A percentile compares a stretch with the other conserved stretches of the same genome.
Evolutionary conservation across 306 rosid genomes (phyloP).

Genomic region (Vachellia pachyceras): DNA sequence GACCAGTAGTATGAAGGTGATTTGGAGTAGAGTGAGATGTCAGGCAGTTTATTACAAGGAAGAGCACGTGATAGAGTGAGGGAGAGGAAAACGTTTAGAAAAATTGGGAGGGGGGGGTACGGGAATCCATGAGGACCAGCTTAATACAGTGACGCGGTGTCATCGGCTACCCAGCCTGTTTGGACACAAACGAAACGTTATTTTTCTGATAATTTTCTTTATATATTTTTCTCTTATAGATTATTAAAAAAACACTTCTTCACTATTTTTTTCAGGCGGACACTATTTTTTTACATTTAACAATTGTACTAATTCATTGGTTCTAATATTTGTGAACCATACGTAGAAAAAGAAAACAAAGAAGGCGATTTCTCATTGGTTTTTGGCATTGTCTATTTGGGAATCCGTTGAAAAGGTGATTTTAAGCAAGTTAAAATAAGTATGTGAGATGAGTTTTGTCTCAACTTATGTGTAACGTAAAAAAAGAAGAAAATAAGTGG

Average conservation of each 20-base stretch:
- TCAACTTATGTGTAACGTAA: no score
- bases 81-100: not conserved
- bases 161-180: slow-evolving; percentile 15
- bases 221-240: no score
- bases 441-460: no score
- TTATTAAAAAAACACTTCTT: no score
- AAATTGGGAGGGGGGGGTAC: slow-evolving; percentile 2
- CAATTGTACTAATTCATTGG: not conserved
- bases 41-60: not conserved
- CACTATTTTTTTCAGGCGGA: no score
- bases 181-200: no score
- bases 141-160: slow-evolving; percentile 21
- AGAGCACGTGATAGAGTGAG: slow-evolving; percentile 29
- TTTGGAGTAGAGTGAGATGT: not conserved
- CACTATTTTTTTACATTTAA: not conserved
- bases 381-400: no score
- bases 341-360: not conserved
- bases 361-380: not conserved
- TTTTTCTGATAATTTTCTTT: no score
- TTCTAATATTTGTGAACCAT: not conserved
- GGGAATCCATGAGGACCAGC: slow-evolving; percentile 42
- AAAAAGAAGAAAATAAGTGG: no score
- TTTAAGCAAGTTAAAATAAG: no score
- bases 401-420: no score
- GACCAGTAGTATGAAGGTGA: not conserved